Percentiles rank a stretch among this genome's conserved stretches.
Evolutionary conservation across 176 grass and related monocot genomes (phyloP).

Genomic region (Oryza rufipogon): DNA sequence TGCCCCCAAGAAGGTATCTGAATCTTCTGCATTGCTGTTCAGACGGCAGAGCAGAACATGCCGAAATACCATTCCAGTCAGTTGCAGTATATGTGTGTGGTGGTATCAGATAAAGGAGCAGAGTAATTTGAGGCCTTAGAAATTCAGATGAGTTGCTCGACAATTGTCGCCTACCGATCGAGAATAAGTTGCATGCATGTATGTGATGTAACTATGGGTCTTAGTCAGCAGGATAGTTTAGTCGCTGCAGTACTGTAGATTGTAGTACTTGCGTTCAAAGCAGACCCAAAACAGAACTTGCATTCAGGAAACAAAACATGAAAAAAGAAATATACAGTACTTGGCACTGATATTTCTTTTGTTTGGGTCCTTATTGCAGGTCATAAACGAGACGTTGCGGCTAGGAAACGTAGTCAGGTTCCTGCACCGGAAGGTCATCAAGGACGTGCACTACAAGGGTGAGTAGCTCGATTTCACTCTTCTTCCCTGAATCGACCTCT

Average conservation of each 20-base stretch:
- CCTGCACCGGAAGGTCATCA: constrained; percentile 85
- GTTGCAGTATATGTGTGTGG: background rate
- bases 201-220: background rate
- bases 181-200: background rate
- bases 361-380: constrained; percentile 48
- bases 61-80: constrained; percentile 1
- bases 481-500: background rate
- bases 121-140: background rate
- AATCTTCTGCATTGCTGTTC: constrained; percentile 18
- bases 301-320: background rate
- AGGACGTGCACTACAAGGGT: constrained; percentile 95
- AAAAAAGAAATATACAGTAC: background rate
- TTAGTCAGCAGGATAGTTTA: background rate
- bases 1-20: constrained; percentile 32
- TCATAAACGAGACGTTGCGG: constrained; percentile 91
- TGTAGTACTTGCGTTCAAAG: background rate
- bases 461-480: background rate
- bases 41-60: constrained; percentile 21
- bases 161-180: too few relatives aligned
- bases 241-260: background rate
- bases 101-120: background rate
- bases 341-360: background rate
- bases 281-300: background rate
- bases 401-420: constrained; percentile 97
- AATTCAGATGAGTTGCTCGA: background rate